These are phyloP conservation scores for Solanum hybrid DNA, from an alignment of 305 asterid species.

Conservation along the genomic window DNA sequence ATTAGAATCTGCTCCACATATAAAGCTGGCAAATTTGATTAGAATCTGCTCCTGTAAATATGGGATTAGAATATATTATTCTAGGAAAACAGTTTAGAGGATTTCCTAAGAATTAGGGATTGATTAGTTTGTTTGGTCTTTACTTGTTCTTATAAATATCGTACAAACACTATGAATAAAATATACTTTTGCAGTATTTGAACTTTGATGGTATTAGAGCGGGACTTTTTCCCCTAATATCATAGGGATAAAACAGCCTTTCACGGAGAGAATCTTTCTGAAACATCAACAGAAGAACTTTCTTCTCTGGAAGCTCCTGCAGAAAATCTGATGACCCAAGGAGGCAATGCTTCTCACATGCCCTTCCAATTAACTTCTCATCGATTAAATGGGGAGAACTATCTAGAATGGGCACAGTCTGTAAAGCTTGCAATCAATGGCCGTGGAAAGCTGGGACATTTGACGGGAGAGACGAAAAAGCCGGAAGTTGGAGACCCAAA, in stretches of 20 bases:
- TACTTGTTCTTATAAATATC: not conserved
- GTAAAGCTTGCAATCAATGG: not conserved
- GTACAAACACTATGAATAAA: not conserved
- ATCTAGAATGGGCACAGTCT: not conserved
- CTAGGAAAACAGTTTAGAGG: not conserved
- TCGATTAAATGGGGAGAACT: not conserved
- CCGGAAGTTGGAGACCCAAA: not conserved
- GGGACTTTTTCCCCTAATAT: not conserved
- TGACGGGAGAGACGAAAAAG: not conserved
- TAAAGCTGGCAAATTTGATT: too few species aligned
- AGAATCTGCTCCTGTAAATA: too few species aligned
- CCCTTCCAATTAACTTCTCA: not conserved
- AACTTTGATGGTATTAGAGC: not conserved
- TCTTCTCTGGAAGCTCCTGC: not conserved
- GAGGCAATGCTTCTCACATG: not conserved
- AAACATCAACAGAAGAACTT: not conserved
- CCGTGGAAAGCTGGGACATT: not conserved
- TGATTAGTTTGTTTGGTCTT: not conserved
- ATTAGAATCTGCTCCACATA: not conserved
- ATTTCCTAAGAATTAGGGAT: too few species aligned
- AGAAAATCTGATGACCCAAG: not conserved
- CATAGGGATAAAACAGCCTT: not conserved
- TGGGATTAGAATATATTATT: not conserved
- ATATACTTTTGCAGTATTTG: not conserved
- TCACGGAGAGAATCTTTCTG: not conserved